A percentile compares a stretch with the other conserved stretches of the same genome.
phyloP scores from a whole-genome alignment of 179 eudicot species.

The Beta lomatogona region DNA sequence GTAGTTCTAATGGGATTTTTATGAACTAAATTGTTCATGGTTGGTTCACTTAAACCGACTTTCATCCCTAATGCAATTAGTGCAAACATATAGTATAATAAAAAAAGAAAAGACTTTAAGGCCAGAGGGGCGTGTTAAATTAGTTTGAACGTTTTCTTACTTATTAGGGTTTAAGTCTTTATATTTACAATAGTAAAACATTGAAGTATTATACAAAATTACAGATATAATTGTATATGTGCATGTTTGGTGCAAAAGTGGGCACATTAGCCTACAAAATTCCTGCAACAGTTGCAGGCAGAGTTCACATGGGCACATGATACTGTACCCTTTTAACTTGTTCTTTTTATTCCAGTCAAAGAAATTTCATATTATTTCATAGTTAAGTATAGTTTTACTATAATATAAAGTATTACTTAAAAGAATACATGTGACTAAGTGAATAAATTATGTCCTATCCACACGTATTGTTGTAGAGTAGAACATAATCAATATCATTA shows the following conservation, averaged over 20 bases:
- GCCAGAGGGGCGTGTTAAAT: no score
- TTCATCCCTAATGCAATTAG: no score
- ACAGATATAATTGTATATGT: neutral
- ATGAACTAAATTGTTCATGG: no score
- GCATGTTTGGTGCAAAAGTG: slow-evolving; percentile 33
- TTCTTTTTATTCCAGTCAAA: slow-evolving; percentile 33
- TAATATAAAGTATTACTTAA: neutral
- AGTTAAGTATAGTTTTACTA: neutral
- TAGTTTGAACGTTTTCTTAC: neutral
- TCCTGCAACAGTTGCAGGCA: slow-evolving; percentile 40
- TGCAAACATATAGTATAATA: no score
- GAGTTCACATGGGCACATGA: slow-evolving; percentile 41
- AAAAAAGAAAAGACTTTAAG: no score
- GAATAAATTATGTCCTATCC: slow-evolving; percentile 27
- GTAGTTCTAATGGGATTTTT: no score
- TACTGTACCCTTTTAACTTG: slow-evolving; percentile 32
- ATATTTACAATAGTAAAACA: neutral
- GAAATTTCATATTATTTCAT: neutral
- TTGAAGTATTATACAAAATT: neutral
- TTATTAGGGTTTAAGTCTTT: neutral
- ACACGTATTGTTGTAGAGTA: slow-evolving; percentile 28
- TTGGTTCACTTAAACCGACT: no score
- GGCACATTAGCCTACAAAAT: slow-evolving; percentile 34
- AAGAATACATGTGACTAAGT: slow-evolving; percentile 25
- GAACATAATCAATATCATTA: slow-evolving; percentile 15